Conservation (phyloP, 306 rosid species). For the Castanea crenata region DNA sequence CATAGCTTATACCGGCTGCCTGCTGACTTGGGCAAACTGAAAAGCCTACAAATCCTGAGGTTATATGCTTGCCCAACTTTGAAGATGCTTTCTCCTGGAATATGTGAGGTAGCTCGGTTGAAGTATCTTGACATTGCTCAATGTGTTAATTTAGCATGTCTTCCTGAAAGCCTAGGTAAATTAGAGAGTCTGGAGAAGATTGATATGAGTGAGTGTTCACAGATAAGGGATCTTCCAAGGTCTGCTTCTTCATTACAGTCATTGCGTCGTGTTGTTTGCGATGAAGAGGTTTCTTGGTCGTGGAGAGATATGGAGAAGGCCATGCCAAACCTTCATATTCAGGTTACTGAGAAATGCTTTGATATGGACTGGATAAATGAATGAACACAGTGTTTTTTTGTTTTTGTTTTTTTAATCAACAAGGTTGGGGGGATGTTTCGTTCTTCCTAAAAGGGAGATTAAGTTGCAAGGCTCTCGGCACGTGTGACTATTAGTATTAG, state of each 20-base stretch:
- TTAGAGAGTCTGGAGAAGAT: constrained; percentile 66
- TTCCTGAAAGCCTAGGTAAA: constrained; percentile 58
- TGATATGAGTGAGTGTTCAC: constrained; percentile 86
- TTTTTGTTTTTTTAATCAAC: too few relatives aligned
- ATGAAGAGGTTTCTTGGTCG: constrained; percentile 66
- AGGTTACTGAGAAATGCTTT: constrained; percentile 56
- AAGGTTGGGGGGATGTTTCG: too few relatives aligned
- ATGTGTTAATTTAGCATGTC: constrained; percentile 51
- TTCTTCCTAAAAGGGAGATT: too few relatives aligned
- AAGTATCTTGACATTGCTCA: constrained; percentile 77
- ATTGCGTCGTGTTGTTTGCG: constrained; percentile 65
- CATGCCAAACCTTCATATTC: constrained; percentile 55
- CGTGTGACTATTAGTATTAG: too few relatives aligned
- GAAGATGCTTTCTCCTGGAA: constrained; percentile 50
- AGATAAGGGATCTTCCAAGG: constrained; percentile 50
- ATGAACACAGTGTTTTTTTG: not conserved
- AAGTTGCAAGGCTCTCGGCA: too few relatives aligned
- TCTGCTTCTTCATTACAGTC: constrained; percentile 47
- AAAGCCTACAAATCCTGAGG: constrained; percentile 53
- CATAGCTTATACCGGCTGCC: constrained; percentile 61
- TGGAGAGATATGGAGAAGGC: constrained; percentile 58
- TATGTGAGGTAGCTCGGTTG: constrained; percentile 46
- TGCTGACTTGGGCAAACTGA: constrained; percentile 44
- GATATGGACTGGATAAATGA: constrained; percentile 81
- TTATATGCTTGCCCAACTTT: constrained; percentile 72